Evolutionary conservation across 345 rosid species (phyloP), one percentile per base, ranked within the genome.

Genomic region (Linum usitatissimum): DNA sequence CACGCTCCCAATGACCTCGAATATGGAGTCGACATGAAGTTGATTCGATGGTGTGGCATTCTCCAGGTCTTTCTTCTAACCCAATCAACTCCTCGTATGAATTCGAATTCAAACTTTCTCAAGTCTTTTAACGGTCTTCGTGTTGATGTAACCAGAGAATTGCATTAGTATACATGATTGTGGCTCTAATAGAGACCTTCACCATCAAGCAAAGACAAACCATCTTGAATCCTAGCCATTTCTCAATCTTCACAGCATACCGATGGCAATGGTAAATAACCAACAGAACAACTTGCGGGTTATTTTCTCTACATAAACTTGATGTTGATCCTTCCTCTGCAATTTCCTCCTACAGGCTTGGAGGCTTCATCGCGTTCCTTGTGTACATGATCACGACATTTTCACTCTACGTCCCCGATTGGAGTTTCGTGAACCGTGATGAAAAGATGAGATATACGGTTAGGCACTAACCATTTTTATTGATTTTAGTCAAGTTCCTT

Each of bases 1-100:
- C 91, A 86, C 57, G 86, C 91, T 1, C 91, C 91, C 7, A 0
- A 6, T 66, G 76, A 73, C 14, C 91, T 86, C 7, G 9, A 61
- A 9, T 83, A 86, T 53, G 91, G 91, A 53, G 91, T 81, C 42
- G 85, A 86, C 79, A 81, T 86, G 88, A 83, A 83, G 61, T 10
- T 54, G 0, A 81, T 86, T 19, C 68, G 88, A 15, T 86, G 86
- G 91, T 81, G 63, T 12, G 91, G 91, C 58, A 86, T 86, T 70
- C 86, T 83, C 39, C 88, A 85, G 88, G 88, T 85, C 23, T 20
- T 60, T 64, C 13, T 18, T 23, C 31, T 38, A 6, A 39, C 19
- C 38, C 28, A 23, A 23, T 23, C 28, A 23, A 23, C 14, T 49
- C 21, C 14, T 49, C 21, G 18, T 6, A 1, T 39, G 36, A 2